Base-by-base conservation (phyloP, 148 eudicot genomes). In the Beta vulgaris region DNA sequence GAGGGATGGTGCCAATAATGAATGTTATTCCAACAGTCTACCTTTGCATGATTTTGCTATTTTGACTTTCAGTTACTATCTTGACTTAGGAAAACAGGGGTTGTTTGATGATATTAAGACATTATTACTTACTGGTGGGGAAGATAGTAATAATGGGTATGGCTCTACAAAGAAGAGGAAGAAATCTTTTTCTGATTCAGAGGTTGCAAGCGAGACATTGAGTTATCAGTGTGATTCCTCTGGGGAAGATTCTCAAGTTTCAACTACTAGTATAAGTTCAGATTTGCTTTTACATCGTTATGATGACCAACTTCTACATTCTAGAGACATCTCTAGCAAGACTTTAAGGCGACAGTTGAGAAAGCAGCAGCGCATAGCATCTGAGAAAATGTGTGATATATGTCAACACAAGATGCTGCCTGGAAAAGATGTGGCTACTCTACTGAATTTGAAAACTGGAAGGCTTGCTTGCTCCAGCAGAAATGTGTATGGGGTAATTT, bases 361-460 rank as follows among this genome's bases (percentile, higher is more conserved):
- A 80, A 61, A 43, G 76, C 91, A 86, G 43, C 88, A 84, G 40
- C 85, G 83, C 12, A 75, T 82, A 49, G 97, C 92, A 35, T 81
- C 97, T 73, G 90, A 90, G 81, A 88, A 90, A 85, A 77, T 84
- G 81, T 94, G 98, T 81, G 89, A 84, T 79, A 90, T 94, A 53
- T 94, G 98, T 80, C 89, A 87, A 73, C 96, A 86, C 79, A 91
- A 85, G 84, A 86, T 94, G 93, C 88, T 94, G 69, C 96, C 97
- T n/a, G 91, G 91, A 42, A 91, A 94, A 84, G 96, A 94, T 80
- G 98, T 94, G 62, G 97, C 96, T 16, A 70, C 97, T 25, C 82
- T 91, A 60, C 73, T 94, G 62, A 94, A 90, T 81, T 72, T 78
- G 79, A 90, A 88, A 59, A 87, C 98, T n/a, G 97, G 96, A 76